These are phyloP conservation scores for Cladophialophora chaetospira DNA, from an alignment of 2,329 filamentous ascomycete species.

Conservation along the genomic window DNA sequence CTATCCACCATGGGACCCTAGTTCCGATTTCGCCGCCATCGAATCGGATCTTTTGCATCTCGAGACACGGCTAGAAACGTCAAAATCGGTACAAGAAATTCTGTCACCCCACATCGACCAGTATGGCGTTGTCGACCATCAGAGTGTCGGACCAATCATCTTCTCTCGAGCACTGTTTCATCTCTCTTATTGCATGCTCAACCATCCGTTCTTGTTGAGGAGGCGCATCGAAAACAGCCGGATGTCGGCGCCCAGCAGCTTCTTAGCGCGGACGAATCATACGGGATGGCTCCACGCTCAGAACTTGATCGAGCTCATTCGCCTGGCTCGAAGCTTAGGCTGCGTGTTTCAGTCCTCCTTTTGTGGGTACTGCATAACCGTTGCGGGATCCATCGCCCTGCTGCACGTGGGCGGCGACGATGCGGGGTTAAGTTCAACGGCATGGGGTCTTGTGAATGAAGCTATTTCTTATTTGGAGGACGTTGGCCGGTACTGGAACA, in stretches of 20 bases:
- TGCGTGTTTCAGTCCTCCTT: constrained; percentile 37
- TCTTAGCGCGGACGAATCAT: constrained; percentile 21
- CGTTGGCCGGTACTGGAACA: constrained; percentile 8
- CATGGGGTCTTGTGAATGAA: neutral
- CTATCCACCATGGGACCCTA: constrained; percentile 6
- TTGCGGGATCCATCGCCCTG: constrained; percentile 31
- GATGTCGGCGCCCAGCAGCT: constrained; percentile 37
- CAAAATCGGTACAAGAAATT: neutral
- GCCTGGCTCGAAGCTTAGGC: constrained; percentile 29
- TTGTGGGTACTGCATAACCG: constrained; percentile 39
- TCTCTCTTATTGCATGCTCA: constrained; percentile 40
- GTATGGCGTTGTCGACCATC: constrained; percentile 29
- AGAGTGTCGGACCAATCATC: constrained; percentile 35
- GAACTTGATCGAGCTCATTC: constrained; percentile 28
- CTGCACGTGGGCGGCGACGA: neutral
- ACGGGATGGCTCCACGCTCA: neutral
- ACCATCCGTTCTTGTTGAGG: constrained; percentile 41
- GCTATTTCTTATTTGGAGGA: constrained; percentile 9
- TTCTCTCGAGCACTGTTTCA: constrained; percentile 41
- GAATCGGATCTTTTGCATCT: constrained; percentile 15
- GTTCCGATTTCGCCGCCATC: constrained; percentile 20
- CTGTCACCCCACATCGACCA: neutral
- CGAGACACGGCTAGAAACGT: constrained; percentile 9
- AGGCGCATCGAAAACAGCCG: constrained; percentile 34
- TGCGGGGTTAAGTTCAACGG: neutral